A percentile compares a stretch with the other conserved stretches of the same genome.
phyloP scores from a whole-genome alignment of 2,329 filamentous ascomycete species.

The Fusarium domesticum region DNA sequence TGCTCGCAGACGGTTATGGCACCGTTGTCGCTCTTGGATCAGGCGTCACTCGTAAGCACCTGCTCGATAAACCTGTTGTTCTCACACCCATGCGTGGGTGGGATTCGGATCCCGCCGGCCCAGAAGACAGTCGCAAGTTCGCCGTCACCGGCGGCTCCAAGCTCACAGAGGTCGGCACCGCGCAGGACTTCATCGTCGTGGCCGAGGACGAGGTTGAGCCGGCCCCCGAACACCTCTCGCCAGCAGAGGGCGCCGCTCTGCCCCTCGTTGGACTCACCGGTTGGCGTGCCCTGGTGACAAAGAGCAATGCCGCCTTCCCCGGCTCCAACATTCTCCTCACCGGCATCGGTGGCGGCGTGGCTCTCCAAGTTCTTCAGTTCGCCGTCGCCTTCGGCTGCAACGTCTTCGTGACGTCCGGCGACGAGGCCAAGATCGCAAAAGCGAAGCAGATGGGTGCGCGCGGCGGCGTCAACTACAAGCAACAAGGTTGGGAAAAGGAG shows the following conservation, averaged over 20 bases:
- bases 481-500: conserved; percentile 76
- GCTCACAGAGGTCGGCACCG: conserved; percentile 60
- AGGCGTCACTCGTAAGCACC: conserved; percentile 35
- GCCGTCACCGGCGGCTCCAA: conserved; percentile 68
- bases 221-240: conserved; percentile 67
- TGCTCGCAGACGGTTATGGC: conserved; percentile 82
- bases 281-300: conserved; percentile 81
- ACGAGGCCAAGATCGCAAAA: conserved; percentile 69
- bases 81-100: conserved; percentile 77
- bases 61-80: conserved; percentile 67
- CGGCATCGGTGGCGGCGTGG: conserved; percentile 90
- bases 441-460: conserved; percentile 70
- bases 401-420: conserved; percentile 79
- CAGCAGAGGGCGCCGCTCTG: conserved; percentile 76
- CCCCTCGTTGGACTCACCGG: conserved; percentile 83
- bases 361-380: conserved; percentile 77
- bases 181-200: conserved; percentile 70
- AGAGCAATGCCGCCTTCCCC: conserved; percentile 60
- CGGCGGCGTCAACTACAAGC: conserved; percentile 81
- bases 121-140: conserved; percentile 61
- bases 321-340: conserved; percentile 81
- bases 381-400: conserved; percentile 69
- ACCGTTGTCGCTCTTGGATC: conserved; percentile 64
- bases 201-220: conserved; percentile 70
- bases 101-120: conserved; percentile 67